Evolutionary conservation across 441 rosid species (phyloP), one percentile per base, ranked within the genome.

Genomic region (Theobroma grandiflorum): DNA sequence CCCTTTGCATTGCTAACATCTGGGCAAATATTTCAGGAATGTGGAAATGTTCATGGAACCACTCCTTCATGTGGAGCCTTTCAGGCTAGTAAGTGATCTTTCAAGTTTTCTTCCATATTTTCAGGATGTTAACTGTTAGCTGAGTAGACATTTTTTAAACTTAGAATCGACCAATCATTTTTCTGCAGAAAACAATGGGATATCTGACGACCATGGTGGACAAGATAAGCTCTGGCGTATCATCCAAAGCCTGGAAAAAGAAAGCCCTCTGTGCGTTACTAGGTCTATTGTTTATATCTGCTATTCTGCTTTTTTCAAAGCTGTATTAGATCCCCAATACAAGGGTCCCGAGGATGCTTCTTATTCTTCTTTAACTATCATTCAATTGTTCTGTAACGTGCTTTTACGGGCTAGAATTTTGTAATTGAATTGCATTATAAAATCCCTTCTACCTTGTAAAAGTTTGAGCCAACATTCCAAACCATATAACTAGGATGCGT

Each of bases 1-100:
- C 5, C 35, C 10, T 50, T 63, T 9, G n/a, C 10, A 42, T 62
- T 16, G 31, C 65, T 57, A 26, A 72, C 14, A 58, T 63, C 15
- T 12, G 22, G 63, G 0, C 31, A 18, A 43, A 80, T 55, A 62
- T 40, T 78, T 66, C 85, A 94, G 98, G 91, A 90, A 94, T 65
- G 89, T 93, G 11, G 97, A 93, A 87, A 90, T 95, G 94, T 87
- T 91, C 82, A 88, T 90, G 88, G 93, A 94, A 37, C 97, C 98
- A 67, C 84, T 93, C 64, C 84, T 92, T 66, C 88, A 87, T 26
- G 33, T 88, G 0, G 93, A 88, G 64, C 92, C 91, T 42, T 71
- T 86, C 58, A 88, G 93, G 86, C 74, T 87, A 87, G 95, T 92
- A 83, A 82, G 89, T 66, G 14, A 0, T 52, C 45, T 42, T 43